Percentiles rank a stretch among this genome's conserved stretches.
Conservation (phyloP, 176 grass and related monocot species). For the Oryza glaberrima region DNA sequence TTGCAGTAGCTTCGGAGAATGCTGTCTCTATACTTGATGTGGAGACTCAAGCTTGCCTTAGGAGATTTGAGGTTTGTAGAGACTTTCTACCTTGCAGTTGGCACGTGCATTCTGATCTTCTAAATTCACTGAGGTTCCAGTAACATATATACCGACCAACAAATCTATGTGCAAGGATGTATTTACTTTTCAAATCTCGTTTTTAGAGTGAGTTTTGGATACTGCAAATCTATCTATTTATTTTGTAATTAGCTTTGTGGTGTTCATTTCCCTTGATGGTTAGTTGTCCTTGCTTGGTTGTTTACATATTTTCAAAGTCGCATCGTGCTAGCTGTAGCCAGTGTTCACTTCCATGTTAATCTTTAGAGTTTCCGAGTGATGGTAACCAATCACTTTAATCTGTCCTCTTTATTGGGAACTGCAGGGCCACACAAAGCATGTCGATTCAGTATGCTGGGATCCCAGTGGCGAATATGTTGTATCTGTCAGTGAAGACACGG, state of each 20-base stretch:
- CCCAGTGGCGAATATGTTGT: slow-evolving; percentile 69
- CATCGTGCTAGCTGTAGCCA: neutral
- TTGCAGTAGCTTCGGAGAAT: slow-evolving; percentile 77
- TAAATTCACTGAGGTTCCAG: neutral
- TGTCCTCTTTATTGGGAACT: slow-evolving; percentile 24
- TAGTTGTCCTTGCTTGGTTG: neutral
- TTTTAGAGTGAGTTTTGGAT: neutral
- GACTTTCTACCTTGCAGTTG: slow-evolving; percentile 16
- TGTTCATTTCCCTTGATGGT: neutral
- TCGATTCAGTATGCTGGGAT: slow-evolving; percentile 83
- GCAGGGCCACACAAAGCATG: slow-evolving; percentile 69
- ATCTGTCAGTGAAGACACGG: slow-evolving; percentile 79
- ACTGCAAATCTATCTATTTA: neutral
- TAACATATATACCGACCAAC: neutral
- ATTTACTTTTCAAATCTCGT: neutral
- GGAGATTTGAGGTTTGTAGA: slow-evolving; percentile 56
- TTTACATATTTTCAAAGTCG: neutral
- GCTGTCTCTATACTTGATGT: slow-evolving; percentile 82
- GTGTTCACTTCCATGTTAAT: neutral
- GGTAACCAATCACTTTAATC: neutral
- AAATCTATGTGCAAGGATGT: neutral
- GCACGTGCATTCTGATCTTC: neutral
- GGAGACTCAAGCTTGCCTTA: slow-evolving; percentile 70
- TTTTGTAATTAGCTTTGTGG: slow-evolving; percentile 8
- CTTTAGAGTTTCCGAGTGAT: neutral